phyloP scores from a whole-genome alignment of 2,329 filamentous ascomycete genomes.

The Xylaria multiplex region DNA sequence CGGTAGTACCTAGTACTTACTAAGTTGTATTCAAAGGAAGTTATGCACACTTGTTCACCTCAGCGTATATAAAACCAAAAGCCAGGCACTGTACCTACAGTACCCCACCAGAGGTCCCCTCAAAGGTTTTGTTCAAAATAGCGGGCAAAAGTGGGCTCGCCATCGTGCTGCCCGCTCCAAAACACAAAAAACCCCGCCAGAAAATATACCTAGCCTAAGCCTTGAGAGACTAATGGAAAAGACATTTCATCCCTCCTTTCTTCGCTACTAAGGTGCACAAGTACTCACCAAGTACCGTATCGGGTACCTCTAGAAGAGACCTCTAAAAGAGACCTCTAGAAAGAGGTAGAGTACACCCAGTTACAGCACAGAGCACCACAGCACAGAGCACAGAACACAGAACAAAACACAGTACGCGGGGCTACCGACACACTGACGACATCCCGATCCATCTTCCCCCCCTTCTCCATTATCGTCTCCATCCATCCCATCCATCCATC shows the following conservation, averaged over 20 bases:
- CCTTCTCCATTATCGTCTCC: slow-evolving; percentile 28
- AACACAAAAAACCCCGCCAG: slow-evolving; percentile 48
- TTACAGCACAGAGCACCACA: not conserved
- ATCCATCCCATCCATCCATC: slow-evolving; percentile 9
- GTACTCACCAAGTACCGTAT: not conserved
- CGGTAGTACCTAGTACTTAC: too few relatives aligned
- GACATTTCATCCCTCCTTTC: slow-evolving; percentile 1
- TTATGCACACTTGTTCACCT: too few relatives aligned
- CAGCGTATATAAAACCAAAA: too few relatives aligned
- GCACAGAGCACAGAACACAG: not conserved
- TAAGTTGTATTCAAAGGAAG: too few relatives aligned
- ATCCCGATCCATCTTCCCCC: slow-evolving; percentile 27
- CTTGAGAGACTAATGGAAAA: slow-evolving; percentile 11
- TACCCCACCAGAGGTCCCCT: too few relatives aligned
- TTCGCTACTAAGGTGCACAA: slow-evolving; percentile 8
- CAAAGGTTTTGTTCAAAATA: slow-evolving; percentile 18
- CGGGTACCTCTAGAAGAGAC: too few relatives aligned
- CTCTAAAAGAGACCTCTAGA: too few relatives aligned
- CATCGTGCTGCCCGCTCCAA: slow-evolving; percentile 28
- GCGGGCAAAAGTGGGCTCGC: slow-evolving; percentile 35
- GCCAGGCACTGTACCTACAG: too few relatives aligned
- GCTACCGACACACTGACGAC: slow-evolving; percentile 31
- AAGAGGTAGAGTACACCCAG: too few relatives aligned
- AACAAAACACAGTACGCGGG: not conserved
- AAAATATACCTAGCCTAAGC: slow-evolving; percentile 20